Percentiles rank a stretch among this genome's conserved stretches.
These are phyloP conservation scores for Eimeria falciformis DNA, from an alignment of 169 alveolate species.

Conservation along the genomic window DNA sequence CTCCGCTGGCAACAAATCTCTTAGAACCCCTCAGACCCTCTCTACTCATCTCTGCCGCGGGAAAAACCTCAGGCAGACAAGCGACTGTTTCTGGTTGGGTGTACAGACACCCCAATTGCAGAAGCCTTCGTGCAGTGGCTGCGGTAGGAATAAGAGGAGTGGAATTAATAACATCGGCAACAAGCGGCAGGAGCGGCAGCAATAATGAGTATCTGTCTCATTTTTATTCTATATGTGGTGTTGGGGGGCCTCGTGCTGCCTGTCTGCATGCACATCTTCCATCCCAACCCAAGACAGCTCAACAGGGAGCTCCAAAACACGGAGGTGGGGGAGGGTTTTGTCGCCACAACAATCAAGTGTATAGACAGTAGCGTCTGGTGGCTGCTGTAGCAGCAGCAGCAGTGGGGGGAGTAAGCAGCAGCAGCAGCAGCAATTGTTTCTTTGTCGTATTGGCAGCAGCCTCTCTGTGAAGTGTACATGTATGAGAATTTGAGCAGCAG, in stretches of 20 bases:
- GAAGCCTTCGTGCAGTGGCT: no score
- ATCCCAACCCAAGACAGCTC: conserved; percentile 72
- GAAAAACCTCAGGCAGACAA: no score
- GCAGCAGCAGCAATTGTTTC: conserved; percentile 50
- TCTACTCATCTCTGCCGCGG: no score
- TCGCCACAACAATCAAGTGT: conserved; percentile 9
- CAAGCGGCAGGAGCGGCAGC: conserved; percentile 6
- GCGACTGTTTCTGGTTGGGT: no score
- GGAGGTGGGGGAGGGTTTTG: conserved; percentile 35
- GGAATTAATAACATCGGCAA: conserved; percentile 5
- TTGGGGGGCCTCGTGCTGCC: conserved; percentile 71
- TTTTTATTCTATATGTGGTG: conserved; percentile 62
- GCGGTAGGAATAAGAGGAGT: no score
- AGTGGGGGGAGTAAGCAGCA: neutral
- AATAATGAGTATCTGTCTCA: conserved; percentile 49
- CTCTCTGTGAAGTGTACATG: no score
- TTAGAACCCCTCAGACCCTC: no score
- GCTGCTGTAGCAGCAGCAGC: conserved; percentile 45
- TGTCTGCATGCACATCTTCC: conserved; percentile 74
- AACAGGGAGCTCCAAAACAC: conserved; percentile 42
- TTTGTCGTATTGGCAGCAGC: no score
- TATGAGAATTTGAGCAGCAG: no score
- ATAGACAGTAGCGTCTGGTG: conserved; percentile 35
- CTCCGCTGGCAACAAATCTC: no score
- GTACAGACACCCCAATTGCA: no score